phyloP scores from a whole-genome alignment of 1,139 yeast genomes.

The Pichia sp. region DNA sequence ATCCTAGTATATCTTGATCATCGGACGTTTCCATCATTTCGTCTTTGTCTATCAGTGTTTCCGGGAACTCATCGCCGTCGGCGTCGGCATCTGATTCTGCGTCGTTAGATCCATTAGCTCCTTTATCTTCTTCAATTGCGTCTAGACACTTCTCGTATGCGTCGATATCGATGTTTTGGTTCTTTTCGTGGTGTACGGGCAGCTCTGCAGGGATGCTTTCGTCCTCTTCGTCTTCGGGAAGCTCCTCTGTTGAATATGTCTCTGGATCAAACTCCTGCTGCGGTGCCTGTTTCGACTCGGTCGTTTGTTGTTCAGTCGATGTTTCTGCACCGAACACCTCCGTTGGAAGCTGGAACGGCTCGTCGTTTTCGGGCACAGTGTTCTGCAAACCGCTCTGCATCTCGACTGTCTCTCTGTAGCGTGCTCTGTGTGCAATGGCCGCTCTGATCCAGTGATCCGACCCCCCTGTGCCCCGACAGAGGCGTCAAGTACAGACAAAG shows the following conservation, averaged over 20 bases:
- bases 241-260: slow-evolving; percentile 6
- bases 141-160: not conserved
- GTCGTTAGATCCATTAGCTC: slow-evolving; percentile 1
- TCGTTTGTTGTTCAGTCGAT: not conserved
- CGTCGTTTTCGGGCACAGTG: not conserved
- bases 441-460: too few species aligned
- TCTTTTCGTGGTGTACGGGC: not conserved
- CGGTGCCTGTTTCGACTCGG: too few species aligned
- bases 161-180: not conserved
- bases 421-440: too few species aligned
- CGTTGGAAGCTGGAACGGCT: not conserved
- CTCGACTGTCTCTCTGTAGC: not conserved
- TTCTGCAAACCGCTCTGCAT: not conserved
- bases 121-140: not conserved
- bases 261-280: slow-evolving; percentile 8
- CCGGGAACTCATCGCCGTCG: slow-evolving; percentile 28
- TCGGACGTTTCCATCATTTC: slow-evolving; percentile 32
- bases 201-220: not conserved
- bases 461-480: too few species aligned
- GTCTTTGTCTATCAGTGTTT: slow-evolving; percentile 35
- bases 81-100: slow-evolving; percentile 3
- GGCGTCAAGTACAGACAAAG: too few species aligned
- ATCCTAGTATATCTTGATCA: slow-evolving; percentile 29
- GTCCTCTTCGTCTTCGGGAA: not conserved
- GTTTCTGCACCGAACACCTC: slow-evolving; percentile 3